Evolutionary conservation across 2,329 filamentous ascomycete genomes (phyloP).

Genomic region (Aureobasidium sp.): DNA sequence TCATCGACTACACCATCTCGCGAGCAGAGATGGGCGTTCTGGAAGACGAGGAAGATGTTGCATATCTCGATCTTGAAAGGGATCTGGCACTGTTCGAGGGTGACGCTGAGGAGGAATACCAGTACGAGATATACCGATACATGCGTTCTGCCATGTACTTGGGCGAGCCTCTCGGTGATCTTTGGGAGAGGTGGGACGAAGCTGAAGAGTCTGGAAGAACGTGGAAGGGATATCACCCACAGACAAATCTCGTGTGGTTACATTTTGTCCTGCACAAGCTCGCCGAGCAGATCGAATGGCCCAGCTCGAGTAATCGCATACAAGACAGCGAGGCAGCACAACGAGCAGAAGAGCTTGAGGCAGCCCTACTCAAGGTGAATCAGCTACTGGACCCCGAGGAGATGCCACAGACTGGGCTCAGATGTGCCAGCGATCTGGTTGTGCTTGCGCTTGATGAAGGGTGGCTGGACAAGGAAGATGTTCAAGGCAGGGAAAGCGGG

Average conservation of each 20-base stretch:
- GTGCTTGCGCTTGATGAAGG: constrained; percentile 26
- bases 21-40: constrained; percentile 43
- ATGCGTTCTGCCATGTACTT: constrained; percentile 36
- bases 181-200: constrained; percentile 25
- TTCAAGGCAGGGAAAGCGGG: constrained; percentile 21
- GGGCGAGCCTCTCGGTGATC: constrained; percentile 34
- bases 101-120: constrained; percentile 41
- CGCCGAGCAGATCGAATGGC: constrained; percentile 29
- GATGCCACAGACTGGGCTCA: constrained; percentile 17
- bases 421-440: constrained; percentile 21
- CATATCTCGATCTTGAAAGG: constrained; percentile 39
- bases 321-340: constrained; percentile 13
- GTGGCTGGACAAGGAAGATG: constrained; percentile 29
- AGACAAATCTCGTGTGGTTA: constrained; percentile 57
- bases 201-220: constrained; percentile 17
- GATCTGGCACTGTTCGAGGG: constrained; percentile 39
- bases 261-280: constrained; percentile 53
- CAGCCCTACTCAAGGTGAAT: constrained; percentile 29
- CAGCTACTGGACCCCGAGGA: constrained; percentile 33
- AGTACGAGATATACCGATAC: constrained; percentile 49
- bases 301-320: constrained; percentile 12
- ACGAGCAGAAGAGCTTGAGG: constrained; percentile 31
- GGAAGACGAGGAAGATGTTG: constrained; percentile 26
- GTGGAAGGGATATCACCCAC: constrained; percentile 51
- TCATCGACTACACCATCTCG: constrained; percentile 62